Conservation (phyloP, 2,329 filamentous ascomycete genomes). For the Hypoxylon sp. region DNA sequence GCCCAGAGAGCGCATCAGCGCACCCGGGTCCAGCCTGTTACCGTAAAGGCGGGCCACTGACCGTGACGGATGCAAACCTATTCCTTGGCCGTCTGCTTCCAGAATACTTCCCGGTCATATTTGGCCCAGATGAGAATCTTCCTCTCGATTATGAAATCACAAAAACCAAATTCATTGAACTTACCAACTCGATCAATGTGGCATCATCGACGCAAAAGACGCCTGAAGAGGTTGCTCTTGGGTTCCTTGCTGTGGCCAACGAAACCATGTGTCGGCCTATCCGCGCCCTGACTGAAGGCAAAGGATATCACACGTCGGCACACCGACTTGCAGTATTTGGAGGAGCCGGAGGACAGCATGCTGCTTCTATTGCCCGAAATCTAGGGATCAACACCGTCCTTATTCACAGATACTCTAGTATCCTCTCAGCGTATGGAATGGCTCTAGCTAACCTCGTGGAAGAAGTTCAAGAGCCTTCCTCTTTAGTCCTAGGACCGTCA, state of each 20-base stretch:
- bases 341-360: conserved; percentile 76
- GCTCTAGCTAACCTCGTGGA: conserved; percentile 48
- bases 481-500: conserved; percentile 25
- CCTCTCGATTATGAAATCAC: conserved; percentile 59
- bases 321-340: conserved; percentile 65
- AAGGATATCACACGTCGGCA: conserved; percentile 51
- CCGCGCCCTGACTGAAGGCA: conserved; percentile 70
- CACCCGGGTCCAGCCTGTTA: conserved; percentile 81
- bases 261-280: conserved; percentile 83
- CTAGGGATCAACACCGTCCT: conserved; percentile 58
- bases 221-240: conserved; percentile 66
- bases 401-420: conserved; percentile 54
- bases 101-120: conserved; percentile 80
- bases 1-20: conserved; percentile 79
- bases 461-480: conserved; percentile 35
- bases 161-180: conserved; percentile 56
- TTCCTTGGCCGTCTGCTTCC: conserved; percentile 72
- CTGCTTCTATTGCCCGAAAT: conserved; percentile 57
- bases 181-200: conserved; percentile 59
- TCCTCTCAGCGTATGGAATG: conserved; percentile 61
- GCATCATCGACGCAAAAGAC: conserved; percentile 49
- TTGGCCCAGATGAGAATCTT: conserved; percentile 76
- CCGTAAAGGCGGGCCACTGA: conserved; percentile 77
- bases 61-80: conserved; percentile 79
- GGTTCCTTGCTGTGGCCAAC: conserved; percentile 81